Percentiles rank a stretch among this genome's conserved stretches.
Evolutionary conservation across 768 basidiomycete genomes (phyloP).

Genomic region (Termitomyces sp.): DNA sequence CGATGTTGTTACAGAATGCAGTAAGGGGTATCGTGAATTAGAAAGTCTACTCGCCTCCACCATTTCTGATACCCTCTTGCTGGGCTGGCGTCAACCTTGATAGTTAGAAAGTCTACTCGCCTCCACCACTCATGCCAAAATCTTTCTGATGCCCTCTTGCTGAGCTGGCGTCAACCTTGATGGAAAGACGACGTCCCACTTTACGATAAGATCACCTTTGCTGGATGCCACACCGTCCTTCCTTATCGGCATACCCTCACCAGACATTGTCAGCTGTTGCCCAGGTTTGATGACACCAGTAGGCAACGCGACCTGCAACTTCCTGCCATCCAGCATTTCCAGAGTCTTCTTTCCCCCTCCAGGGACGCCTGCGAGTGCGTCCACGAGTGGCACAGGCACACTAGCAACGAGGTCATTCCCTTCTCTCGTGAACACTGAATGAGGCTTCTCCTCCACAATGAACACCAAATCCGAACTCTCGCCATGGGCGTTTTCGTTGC

Average conservation of each 20-base stretch:
- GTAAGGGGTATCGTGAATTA: not conserved
- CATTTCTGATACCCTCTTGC: conserved; percentile 73
- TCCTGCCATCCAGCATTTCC: conserved; percentile 75
- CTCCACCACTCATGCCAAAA: conserved; percentile 36
- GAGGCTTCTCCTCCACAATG: conserved; percentile 93
- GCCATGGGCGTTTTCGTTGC: conserved; percentile 66
- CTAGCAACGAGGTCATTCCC: conserved; percentile 72
- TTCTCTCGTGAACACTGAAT: conserved; percentile 67
- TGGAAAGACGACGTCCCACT: conserved; percentile 86
- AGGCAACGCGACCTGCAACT: conserved; percentile 63
- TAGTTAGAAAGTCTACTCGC: conserved; percentile 50
- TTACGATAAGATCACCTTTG: conserved; percentile 82
- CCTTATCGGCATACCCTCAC: conserved; percentile 90
- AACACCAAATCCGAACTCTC: conserved; percentile 92
- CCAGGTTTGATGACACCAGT: conserved; percentile 69
- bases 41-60: not conserved
- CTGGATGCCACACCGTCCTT: conserved; percentile 63
- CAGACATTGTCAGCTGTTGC: conserved; percentile 59
- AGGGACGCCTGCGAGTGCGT: conserved; percentile 64
- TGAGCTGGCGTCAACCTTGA: conserved; percentile 65
- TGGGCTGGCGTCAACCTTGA: conserved; percentile 66
- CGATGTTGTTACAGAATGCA: conserved; percentile 1
- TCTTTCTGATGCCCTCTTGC: conserved; percentile 73
- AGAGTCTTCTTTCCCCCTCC: conserved; percentile 42
- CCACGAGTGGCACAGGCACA: conserved; percentile 68